Evolutionary conservation across 306 rosid genomes (phyloP).

Genomic region (Abrus precatorius): DNA sequence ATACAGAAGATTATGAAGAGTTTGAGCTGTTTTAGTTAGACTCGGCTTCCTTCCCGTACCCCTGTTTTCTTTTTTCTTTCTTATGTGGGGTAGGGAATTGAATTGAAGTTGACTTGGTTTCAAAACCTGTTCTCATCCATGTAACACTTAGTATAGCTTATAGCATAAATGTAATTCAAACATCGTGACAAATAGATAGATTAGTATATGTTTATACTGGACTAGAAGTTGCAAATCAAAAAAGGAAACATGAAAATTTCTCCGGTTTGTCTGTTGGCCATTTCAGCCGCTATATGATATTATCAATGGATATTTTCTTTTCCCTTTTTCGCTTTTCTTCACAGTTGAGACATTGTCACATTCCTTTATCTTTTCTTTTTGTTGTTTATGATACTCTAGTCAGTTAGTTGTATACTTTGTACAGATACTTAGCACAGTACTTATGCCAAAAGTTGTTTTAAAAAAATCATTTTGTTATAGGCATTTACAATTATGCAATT

Average conservation of each 20-base stretch:
- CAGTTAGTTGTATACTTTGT: not conserved
- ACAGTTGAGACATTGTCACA: slow-evolving; percentile 4
- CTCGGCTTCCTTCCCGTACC: slow-evolving; percentile 26
- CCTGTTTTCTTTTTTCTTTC: slow-evolving; percentile 33
- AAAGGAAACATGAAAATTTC: slow-evolving; percentile 45
- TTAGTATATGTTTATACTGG: slow-evolving; percentile 68
- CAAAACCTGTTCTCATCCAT: slow-evolving; percentile 38
- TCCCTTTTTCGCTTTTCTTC: slow-evolving; percentile 5
- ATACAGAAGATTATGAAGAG: slow-evolving; percentile 66
- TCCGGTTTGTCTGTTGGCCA: slow-evolving; percentile 28
- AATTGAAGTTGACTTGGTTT: slow-evolving; percentile 48
- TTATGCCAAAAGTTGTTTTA: slow-evolving; percentile 7
- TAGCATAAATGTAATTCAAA: slow-evolving; percentile 63
- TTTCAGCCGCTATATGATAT: slow-evolving; percentile 24
- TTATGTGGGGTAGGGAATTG: slow-evolving; percentile 36
- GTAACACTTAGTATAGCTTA: slow-evolving; percentile 64
- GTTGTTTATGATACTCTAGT: not conserved
- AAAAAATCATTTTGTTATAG: slow-evolving; percentile 7
- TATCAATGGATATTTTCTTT: slow-evolving; percentile 27
- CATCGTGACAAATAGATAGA: slow-evolving; percentile 61
- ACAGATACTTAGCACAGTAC: slow-evolving; percentile 1
- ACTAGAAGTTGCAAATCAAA: slow-evolving; percentile 58
- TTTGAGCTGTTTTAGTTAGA: slow-evolving; percentile 83
- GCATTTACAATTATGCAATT: not conserved
- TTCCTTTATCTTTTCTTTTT: not conserved